Conservation (phyloP, 2,329 filamentous ascomycete species). For the Fusarium miscanthi region DNA sequence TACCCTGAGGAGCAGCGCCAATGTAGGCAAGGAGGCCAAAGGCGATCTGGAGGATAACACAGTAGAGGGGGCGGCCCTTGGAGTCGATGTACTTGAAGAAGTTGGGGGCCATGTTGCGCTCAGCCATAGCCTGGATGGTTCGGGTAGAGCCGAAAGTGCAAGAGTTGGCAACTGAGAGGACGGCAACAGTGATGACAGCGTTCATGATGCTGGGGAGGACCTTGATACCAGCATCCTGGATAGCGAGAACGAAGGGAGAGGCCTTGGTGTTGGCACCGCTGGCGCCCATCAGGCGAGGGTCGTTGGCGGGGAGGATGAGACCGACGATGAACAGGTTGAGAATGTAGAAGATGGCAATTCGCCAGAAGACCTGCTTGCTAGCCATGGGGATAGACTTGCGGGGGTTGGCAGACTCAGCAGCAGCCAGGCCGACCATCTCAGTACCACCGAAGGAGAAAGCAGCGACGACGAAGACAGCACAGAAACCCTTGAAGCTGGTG, state of each 20-base stretch:
- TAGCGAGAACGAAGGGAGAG: conserved; percentile 94
- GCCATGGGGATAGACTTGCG: conserved; percentile 85
- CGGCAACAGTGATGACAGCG: conserved; percentile 88
- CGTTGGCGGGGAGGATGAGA: conserved; percentile 79
- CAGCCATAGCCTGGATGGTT: conserved; percentile 88
- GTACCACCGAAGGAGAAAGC: conserved; percentile 80
- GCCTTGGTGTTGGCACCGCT: conserved; percentile 73
- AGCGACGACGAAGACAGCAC: conserved; percentile 79
- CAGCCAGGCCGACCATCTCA: conserved; percentile 80
- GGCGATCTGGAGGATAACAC: conserved; percentile 73
- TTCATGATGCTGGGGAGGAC: conserved; percentile 92
- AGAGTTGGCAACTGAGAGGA: conserved; percentile 91
- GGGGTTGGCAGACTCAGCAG: conserved; percentile 80
- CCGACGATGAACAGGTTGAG: conserved; percentile 85
- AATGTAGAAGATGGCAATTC: conserved; percentile 90
- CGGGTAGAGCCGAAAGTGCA: conserved; percentile 92
- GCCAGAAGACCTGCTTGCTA: conserved; percentile 95
- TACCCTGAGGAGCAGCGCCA: conserved; percentile 70
- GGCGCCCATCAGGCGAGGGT: conserved; percentile 70
- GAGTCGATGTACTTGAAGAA: conserved; percentile 85
- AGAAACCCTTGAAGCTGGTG: conserved; percentile 83
- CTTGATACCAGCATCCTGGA: conserved; percentile 82
- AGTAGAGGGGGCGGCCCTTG: conserved; percentile 80
- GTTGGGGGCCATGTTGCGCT: conserved; percentile 84
- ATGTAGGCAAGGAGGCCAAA: conserved; percentile 84